These are phyloP conservation scores for Cornus florida DNA, from an alignment of 148 eudicot species.

Conservation along the genomic window DNA sequence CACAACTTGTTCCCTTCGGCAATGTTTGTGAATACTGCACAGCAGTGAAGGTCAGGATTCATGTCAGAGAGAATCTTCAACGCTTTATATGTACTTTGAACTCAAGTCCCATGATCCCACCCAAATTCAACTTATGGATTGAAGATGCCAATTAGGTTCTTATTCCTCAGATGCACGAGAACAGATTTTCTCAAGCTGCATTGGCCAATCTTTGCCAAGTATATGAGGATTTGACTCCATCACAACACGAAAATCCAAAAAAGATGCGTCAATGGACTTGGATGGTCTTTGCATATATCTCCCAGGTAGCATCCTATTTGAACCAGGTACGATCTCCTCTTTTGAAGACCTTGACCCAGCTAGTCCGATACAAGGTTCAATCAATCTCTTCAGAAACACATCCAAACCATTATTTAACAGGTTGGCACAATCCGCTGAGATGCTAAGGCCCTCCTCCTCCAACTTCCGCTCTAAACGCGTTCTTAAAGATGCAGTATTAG, in stretches of 20 bases:
- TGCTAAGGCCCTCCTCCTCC: conserved; percentile 40
- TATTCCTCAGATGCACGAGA: conserved; percentile 24
- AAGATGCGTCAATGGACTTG: conserved; percentile 10
- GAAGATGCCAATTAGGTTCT: not conserved
- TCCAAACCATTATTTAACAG: conserved; percentile 48
- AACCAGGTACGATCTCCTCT: conserved; percentile 7
- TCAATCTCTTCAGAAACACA: conserved; percentile 47
- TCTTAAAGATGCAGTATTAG: conserved; percentile 40
- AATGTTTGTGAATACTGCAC: conserved; percentile 3
- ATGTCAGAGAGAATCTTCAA: conserved; percentile 11
- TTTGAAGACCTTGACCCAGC: conserved; percentile 28
- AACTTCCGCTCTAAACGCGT: conserved; percentile 39
- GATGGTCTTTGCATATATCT: conserved; percentile 19
- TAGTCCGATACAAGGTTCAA: conserved; percentile 45
- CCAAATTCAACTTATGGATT: not conserved
- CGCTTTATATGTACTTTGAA: not conserved
- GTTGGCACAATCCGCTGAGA: conserved; percentile 37
- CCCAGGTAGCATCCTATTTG: conserved; percentile 18
- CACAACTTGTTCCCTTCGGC: conserved; percentile 10
- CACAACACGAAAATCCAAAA: conserved; percentile 47
- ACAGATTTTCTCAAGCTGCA: conserved; percentile 45
- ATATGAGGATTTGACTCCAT: conserved; percentile 43
- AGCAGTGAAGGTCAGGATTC: conserved; percentile 3
- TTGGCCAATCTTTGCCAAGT: conserved; percentile 51
- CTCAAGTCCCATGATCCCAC: not conserved